Evolutionary conservation across 208 protist genomes (phyloP).

Genomic region (Balamuthia mandrillaris): DNA sequence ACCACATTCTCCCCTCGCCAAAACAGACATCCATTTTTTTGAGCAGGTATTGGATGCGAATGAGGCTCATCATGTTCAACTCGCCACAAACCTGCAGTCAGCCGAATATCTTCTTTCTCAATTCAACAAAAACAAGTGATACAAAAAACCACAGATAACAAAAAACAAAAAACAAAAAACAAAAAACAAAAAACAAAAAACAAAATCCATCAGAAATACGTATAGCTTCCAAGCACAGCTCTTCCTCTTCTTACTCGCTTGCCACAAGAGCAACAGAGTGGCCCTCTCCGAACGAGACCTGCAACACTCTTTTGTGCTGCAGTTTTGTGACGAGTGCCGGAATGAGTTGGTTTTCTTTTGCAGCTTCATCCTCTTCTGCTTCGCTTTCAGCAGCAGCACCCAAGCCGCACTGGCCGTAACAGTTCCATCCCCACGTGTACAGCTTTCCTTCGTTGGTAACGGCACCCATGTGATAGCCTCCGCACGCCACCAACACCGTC

Average conservation of each 20-base stretch:
- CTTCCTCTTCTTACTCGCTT: no score
- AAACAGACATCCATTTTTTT: slow-evolving; percentile 20
- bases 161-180: no score
- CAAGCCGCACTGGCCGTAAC: slow-evolving; percentile 8
- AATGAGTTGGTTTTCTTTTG: slow-evolving; percentile 2
- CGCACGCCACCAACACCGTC: background rate
- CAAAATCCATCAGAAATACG: no score
- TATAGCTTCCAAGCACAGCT: no score
- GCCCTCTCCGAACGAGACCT: background rate
- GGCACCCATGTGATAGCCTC: slow-evolving; percentile 21
- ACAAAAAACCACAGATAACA: no score
- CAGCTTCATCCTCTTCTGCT: no score
- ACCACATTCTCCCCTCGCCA: no score
- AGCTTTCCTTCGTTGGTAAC: background rate
- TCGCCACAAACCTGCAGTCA: slow-evolving; percentile 24
- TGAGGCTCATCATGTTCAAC: slow-evolving; percentile 4
- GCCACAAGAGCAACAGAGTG: background rate
- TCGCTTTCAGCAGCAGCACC: background rate
- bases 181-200: no score
- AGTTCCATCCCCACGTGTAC: slow-evolving; percentile 24
- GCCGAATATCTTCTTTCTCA: background rate
- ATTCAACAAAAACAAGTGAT: no score
- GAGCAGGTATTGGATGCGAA: slow-evolving; percentile 1
- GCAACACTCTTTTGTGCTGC: background rate
- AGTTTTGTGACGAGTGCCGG: background rate